A percentile compares a stretch with the other conserved stretches of the same genome.
These are phyloP conservation scores for Bombardia bombarda DNA, from an alignment of 495 filamentous ascomycete genomes.

Conservation along the genomic window DNA sequence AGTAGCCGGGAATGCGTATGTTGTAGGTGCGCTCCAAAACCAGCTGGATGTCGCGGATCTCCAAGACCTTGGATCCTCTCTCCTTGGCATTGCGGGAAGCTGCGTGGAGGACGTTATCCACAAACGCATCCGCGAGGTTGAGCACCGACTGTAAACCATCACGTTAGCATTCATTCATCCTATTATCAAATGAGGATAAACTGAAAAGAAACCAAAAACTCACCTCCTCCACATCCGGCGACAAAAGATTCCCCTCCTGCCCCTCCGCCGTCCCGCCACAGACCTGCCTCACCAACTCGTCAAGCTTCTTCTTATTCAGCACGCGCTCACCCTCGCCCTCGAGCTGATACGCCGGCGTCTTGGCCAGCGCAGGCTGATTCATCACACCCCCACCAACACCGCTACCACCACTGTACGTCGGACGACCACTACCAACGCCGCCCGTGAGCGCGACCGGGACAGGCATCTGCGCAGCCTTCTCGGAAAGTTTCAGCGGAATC, in stretches of 20 bases:
- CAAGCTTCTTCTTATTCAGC: conserved; percentile 90
- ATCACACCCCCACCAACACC: conserved; percentile 67
- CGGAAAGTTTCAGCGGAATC: conserved; percentile 73
- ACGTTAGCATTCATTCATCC: too few relatives aligned
- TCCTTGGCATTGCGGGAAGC: conserved; percentile 91
- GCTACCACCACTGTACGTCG: conserved; percentile 68
- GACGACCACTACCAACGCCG: conserved; percentile 57
- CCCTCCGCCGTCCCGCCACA: conserved; percentile 69
- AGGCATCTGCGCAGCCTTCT: conserved; percentile 51
- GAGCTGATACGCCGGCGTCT: conserved; percentile 70
- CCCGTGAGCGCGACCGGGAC: conserved; percentile 51
- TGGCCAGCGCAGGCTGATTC: conserved; percentile 76
- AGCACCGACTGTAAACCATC: conserved; percentile 59
- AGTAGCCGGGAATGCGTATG: conserved; percentile 92
- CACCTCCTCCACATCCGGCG: conserved; percentile 93
- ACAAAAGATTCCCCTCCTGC: conserved; percentile 58
- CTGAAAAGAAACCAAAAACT: conserved; percentile 8
- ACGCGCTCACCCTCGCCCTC: conserved; percentile 86
- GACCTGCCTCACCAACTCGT: conserved; percentile 90
- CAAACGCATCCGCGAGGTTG: conserved; percentile 85
- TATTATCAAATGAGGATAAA: neutral
- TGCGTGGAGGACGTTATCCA: conserved; percentile 77
- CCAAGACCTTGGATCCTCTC: conserved; percentile 76
- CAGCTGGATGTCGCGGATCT: conserved; percentile 90
- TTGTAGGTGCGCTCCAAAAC: conserved; percentile 96